Base-by-base conservation (phyloP, 352 stramenopile species). In the Peronospora farinosa region DNA sequence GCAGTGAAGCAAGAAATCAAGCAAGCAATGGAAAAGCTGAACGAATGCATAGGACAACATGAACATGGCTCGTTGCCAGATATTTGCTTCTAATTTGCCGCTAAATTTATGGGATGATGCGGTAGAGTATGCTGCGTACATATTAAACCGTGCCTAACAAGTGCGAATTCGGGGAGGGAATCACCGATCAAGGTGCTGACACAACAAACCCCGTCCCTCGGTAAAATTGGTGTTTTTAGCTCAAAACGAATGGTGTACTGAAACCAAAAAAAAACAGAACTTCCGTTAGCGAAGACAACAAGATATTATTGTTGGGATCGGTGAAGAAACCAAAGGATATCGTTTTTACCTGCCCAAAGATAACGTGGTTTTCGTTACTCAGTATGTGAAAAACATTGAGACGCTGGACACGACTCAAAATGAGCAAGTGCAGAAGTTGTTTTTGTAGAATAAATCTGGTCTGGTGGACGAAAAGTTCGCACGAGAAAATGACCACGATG, bases 121-220 rank as follows among this genome's bases (percentile, higher is more conserved):
- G 11, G 27, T 48, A 8, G 15, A 48, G n/a, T 48, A 48, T 28
- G 13, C 41, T 16, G 27, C 30, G 2, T 48, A 39, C 10, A 37
- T 39, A 11, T 31, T n/a, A 7, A 27, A 39, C 2, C 5, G 41
- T 6, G 27, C 12, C 16, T 28, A 16, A 17, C 40, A 12, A 30
- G 12, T 7, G 21, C 19, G 8, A 46, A 46, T 21, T 5, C 7
- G 15, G 11, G 2, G n/a, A 15, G 11, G 3, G 28, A 10, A 7
- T 48, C 16, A 1, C 16, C 10, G 6, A 27, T 27, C 3, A 27
- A 27, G 23, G 3, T 5, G 3, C 0, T 27, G 23, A 27, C 23
- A 27, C 23, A 27, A 4, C 5, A 27, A 27, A 27, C 3, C 23
- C 23, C 5, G 5, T 27, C 23, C 3, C 23, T 27, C 3, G 23